Evolutionary conservation across 75 land plant species (phyloP).

Genomic region (Isoetes taiwanensis): DNA sequence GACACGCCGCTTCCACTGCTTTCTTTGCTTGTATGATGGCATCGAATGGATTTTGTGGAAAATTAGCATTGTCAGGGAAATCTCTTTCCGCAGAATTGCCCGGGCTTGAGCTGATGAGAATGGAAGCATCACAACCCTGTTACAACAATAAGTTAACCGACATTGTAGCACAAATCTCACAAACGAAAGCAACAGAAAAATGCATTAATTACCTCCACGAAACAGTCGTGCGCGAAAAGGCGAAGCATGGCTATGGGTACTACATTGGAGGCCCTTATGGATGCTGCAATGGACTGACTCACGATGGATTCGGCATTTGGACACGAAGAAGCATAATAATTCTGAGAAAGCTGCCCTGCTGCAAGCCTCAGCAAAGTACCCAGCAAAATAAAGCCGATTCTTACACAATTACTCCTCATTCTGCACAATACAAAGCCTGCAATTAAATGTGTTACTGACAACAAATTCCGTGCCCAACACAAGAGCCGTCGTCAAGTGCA

Average conservation of each 20-base stretch:
- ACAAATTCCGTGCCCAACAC: no score
- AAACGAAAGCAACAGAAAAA: no score
- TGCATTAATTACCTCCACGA: background rate
- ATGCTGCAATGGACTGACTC: background rate
- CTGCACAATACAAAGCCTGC: no score
- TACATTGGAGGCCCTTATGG: background rate
- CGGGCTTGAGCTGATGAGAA: background rate
- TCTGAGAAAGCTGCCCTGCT: no score
- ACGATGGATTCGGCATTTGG: background rate
- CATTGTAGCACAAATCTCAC: background rate
- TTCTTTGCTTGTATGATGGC: background rate
- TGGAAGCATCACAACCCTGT: conserved; percentile 8
- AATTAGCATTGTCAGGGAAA: background rate
- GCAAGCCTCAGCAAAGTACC: no score
- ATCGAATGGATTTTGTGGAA: conserved; percentile 5
- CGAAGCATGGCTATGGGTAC: background rate
- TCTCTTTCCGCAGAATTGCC: background rate
- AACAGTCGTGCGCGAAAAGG: conserved; percentile 5
- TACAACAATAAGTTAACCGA: background rate
- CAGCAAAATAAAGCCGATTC: no score
- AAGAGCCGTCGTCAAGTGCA: no score
- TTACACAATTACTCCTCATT: no score
- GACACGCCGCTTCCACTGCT: background rate
- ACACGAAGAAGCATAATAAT: background rate
- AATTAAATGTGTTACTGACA: no score